Base-by-base conservation (phyloP, 257 asterid species). In the Nicotiana benthamiana region DNA sequence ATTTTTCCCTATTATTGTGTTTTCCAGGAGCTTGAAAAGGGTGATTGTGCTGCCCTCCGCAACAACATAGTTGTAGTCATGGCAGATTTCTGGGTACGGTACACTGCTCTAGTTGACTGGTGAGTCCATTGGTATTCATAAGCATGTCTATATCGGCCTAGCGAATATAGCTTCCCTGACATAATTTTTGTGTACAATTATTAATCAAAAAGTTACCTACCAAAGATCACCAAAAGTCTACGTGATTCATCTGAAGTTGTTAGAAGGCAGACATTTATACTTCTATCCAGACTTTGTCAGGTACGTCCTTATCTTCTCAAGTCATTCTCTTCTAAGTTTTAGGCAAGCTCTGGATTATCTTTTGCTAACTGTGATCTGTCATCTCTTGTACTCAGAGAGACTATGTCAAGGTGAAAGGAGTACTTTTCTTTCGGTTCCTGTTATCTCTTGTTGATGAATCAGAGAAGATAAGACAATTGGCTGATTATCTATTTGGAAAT, bases 91-190 rank as follows among this genome's bases (percentile, higher is more conserved):
- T 95, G 99, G 77, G 98, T 95, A 53, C 97, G 97, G 1, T 93
- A 95, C 83, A 95, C 98, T 83, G 97, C 98, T 83, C 85, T 93
- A 85, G 92, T 93, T 74, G 99, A 95, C 83, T 92, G 99, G 99
- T 95, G 88, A 87, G 90, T 68, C 60, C 80, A 40, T 77, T 75
- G 17, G 48, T 46, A 74, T 51, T 48, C 40, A 30, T 79, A 28
- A 74, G 61, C 61, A 48, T 48, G 60, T 46, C 60, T 72, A 15
- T 15, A 48, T 32, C 16, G 48, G 78, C 15, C 48, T 48, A 40
- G 40, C 40, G 2, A 57, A 74, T 28, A 48, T 74, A 0, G 26
- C 51, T 74, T 74, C 22, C n/a, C 48, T 61, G 56, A 67, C 36
- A 30, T 40, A 27, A 6, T 27, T 26, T 20, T 63, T 17, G 12